A percentile compares a stretch with the other conserved stretches of the same genome.
Conservation (phyloP, 495 filamentous ascomycete genomes). For the Lichenothelia convexa region DNA sequence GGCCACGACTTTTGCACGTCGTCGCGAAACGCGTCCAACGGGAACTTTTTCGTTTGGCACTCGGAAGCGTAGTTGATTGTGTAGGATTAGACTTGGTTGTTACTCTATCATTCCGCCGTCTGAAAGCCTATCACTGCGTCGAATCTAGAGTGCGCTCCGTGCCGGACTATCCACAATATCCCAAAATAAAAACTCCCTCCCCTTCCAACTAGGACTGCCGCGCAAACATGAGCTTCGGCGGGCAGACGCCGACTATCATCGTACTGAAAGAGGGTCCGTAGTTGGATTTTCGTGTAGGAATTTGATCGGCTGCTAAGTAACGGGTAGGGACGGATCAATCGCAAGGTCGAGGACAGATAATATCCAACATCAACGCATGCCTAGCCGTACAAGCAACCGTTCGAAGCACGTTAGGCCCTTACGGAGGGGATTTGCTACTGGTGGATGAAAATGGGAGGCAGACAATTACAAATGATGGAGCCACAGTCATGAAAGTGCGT, state of each 20-base stretch:
- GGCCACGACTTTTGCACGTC: too few species aligned
- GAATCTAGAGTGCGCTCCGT: too few species aligned
- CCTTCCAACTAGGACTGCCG: too few species aligned
- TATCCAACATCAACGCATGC: constrained; percentile 98
- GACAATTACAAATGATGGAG: constrained; percentile 98
- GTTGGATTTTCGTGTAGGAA: constrained; percentile 17
- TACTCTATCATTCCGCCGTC: too few species aligned
- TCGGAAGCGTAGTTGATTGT: too few species aligned
- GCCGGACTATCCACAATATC: too few species aligned
- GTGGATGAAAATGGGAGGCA: constrained; percentile 89
- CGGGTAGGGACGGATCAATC: constrained; percentile 79
- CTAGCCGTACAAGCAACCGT: constrained; percentile 93
- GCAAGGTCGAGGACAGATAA: constrained; percentile 89
- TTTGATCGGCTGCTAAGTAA: constrained; percentile 1
- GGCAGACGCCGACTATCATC: constrained; percentile 95
- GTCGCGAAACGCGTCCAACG: too few species aligned
- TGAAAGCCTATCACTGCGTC: too few species aligned
- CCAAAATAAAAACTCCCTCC: too few species aligned
- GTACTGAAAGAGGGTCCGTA: constrained; percentile 88
- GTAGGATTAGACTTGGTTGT: too few species aligned
- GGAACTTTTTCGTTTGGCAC: too few species aligned
- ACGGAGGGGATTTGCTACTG: constrained; percentile 88
- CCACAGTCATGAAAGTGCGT: constrained; percentile 92
- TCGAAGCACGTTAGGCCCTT: constrained; percentile 88
- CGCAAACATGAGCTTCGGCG: constrained; percentile 73